Percentiles rank a stretch among this genome's conserved stretches.
Evolutionary conservation across 768 basidiomycete species (phyloP).

Genomic region (Tricholoma terreum): DNA sequence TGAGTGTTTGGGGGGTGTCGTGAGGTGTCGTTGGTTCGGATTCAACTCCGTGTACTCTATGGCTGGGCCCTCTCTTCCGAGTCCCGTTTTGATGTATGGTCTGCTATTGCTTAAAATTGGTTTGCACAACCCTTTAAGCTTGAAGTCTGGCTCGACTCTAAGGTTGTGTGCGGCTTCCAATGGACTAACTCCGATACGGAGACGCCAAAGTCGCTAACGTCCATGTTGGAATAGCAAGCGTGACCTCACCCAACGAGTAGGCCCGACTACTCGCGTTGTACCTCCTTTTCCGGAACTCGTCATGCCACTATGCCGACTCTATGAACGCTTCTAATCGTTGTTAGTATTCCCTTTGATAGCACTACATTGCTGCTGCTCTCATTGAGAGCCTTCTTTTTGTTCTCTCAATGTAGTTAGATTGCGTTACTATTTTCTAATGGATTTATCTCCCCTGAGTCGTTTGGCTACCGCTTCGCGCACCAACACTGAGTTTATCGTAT

Average conservation of each 20-base stretch:
- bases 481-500: neutral
- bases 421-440: neutral
- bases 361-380: neutral
- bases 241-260: neutral
- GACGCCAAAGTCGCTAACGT: no score
- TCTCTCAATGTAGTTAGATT: neutral
- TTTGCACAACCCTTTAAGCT: no score
- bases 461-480: neutral
- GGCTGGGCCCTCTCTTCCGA: no score
- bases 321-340: neutral
- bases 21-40: no score
- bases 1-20: no score
- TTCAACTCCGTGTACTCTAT: no score
- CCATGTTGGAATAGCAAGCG: neutral
- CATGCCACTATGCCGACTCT: neutral
- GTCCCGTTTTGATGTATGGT: no score
- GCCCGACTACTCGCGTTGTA: neutral
- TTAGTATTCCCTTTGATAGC: neutral
- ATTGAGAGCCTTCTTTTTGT: neutral
- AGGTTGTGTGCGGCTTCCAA: no score
- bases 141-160: no score
- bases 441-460: neutral
- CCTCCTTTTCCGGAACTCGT: neutral
- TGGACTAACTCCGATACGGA: no score
- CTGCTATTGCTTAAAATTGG: no score